Percentiles rank a stretch among this genome's conserved stretches.
phyloP scores from a whole-genome alignment of 257 asterid genomes.

The Solanum lycopersicoides region DNA sequence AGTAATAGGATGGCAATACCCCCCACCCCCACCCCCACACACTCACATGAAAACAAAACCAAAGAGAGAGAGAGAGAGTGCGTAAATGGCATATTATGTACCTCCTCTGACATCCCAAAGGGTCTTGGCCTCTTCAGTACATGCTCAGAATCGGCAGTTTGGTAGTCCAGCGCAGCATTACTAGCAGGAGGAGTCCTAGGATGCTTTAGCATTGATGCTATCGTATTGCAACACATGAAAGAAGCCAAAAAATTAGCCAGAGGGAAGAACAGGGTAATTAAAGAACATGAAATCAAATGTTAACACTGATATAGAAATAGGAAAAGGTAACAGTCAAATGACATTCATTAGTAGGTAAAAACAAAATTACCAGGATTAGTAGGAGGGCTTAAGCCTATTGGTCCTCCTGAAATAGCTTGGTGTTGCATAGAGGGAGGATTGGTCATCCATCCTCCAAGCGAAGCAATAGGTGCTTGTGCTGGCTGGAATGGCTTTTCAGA shows the following conservation, averaged over 20 bases:
- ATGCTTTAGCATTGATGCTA: constrained; percentile 40
- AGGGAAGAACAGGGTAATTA: not conserved
- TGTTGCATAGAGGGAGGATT: constrained; percentile 30
- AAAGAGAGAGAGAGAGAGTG: not conserved
- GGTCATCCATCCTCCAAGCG: constrained; percentile 50
- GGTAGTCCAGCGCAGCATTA: constrained; percentile 41
- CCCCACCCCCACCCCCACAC: not conserved
- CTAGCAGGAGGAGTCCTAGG: constrained; percentile 48
- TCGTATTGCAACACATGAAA: not conserved
- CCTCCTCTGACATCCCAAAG: constrained; percentile 40
- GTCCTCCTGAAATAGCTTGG: constrained; percentile 30
- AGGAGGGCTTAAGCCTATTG: constrained; percentile 35
- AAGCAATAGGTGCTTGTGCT: constrained; percentile 22
- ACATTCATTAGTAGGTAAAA: not conserved
- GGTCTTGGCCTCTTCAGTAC: constrained; percentile 34
- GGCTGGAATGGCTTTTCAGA: constrained; percentile 28
- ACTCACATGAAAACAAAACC: not conserved
- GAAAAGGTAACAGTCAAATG: not conserved
- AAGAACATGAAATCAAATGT: not conserved
- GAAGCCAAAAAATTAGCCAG: constrained; percentile 14
- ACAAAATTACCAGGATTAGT: constrained; percentile 29
- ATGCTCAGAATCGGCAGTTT: constrained; percentile 45
- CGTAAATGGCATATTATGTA: constrained; percentile 2
- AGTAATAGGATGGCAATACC: not conserved
- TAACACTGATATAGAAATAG: not conserved